phyloP scores from a whole-genome alignment of 371 early-diverging fungal species.

The Zopfochytrium polystomum region DNA sequence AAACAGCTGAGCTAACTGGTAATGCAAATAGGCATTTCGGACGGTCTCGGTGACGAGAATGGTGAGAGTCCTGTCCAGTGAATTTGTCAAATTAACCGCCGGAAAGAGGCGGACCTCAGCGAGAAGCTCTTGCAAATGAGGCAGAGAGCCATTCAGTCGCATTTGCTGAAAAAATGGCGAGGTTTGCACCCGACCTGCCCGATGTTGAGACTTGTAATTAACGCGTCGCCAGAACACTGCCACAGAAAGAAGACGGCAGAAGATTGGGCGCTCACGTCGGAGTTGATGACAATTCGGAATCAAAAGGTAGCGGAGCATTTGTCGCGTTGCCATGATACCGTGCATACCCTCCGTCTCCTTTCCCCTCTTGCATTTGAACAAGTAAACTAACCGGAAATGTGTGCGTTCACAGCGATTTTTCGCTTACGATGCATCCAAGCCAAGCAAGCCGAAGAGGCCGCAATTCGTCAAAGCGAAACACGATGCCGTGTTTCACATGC shows the following conservation, averaged over 20 bases:
- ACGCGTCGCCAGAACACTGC: conserved; percentile 31
- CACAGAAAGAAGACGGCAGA: conserved; percentile 30
- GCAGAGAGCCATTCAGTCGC: conserved; percentile 28
- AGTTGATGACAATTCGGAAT: conserved; percentile 30
- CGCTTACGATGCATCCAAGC: conserved; percentile 24
- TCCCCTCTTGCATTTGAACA: neutral
- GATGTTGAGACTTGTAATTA: conserved; percentile 1
- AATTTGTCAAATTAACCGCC: conserved; percentile 2
- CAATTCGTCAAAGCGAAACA: conserved; percentile 30
- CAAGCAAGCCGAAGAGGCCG: conserved; percentile 7
- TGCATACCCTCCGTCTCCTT: too few species aligned
- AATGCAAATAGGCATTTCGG: neutral
- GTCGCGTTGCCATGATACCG: too few species aligned
- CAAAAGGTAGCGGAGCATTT: conserved; percentile 34
- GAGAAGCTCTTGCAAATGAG: conserved; percentile 29
- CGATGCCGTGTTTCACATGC: conserved; percentile 49
- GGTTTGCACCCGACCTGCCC: conserved; percentile 23
- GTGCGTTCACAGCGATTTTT: conserved; percentile 37
- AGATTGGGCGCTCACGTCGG: conserved; percentile 42
- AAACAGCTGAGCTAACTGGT: conserved; percentile 10
- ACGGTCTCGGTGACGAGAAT: too few species aligned
- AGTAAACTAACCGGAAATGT: neutral
- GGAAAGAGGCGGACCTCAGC: conserved; percentile 16
- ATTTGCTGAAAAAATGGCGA: conserved; percentile 40
- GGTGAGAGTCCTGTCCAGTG: too few species aligned